phyloP scores from a whole-genome alignment of 2,329 filamentous ascomycete species.

The Colletotrichum orchidophilum region DNA sequence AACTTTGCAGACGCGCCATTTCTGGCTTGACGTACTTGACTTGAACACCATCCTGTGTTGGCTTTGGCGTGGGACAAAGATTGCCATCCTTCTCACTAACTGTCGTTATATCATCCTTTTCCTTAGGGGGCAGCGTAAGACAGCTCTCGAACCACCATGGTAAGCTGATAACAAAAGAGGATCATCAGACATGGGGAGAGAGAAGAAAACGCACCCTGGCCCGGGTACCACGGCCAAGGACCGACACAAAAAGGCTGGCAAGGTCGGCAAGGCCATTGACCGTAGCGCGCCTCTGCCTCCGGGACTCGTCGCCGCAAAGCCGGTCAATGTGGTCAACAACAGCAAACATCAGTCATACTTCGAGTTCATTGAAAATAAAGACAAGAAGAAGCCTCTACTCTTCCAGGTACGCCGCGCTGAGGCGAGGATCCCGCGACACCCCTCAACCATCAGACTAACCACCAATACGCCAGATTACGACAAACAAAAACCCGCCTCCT shows the following conservation, averaged over 20 bases:
- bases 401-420: constrained; percentile 58
- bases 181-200: constrained; percentile 34
- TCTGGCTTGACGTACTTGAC: constrained; percentile 21
- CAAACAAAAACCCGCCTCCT: constrained; percentile 61
- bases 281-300: constrained; percentile 44
- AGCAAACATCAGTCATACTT: constrained; percentile 70
- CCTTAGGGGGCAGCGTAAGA: neutral
- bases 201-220: constrained; percentile 31
- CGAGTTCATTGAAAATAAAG: constrained; percentile 71
- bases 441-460: constrained; percentile 12
- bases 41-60: constrained; percentile 6
- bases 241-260: constrained; percentile 25
- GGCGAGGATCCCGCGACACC: neutral
- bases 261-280: constrained; percentile 36
- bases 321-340: constrained; percentile 47
- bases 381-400: constrained; percentile 72
- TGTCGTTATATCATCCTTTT: constrained; percentile 4
- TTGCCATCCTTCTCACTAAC: constrained; percentile 19
- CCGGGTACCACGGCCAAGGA: constrained; percentile 32
- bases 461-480: constrained; percentile 57
- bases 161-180: constrained; percentile 25
- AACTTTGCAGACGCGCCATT: constrained; percentile 11
- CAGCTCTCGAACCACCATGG: constrained; percentile 24
- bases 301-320: constrained; percentile 48
- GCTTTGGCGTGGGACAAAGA: neutral